phyloP scores from a whole-genome alignment of 2,329 filamentous ascomycete species.

The Aspergillus sp. region DNA sequence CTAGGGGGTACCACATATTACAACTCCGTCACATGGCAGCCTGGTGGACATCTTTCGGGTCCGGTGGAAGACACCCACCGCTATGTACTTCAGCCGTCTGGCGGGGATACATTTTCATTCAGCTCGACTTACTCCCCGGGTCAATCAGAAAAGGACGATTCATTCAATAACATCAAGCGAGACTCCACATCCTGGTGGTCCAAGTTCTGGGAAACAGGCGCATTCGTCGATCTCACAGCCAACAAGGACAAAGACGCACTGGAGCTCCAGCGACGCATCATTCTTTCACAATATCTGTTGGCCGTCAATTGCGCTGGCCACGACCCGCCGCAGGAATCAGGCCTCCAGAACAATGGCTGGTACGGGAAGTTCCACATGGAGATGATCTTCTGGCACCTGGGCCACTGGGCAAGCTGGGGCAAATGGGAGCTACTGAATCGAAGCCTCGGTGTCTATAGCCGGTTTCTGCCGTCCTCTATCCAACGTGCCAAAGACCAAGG shows the following conservation, averaged over 20 bases:
- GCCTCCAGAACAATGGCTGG: constrained; percentile 57
- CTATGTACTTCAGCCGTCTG: constrained; percentile 1
- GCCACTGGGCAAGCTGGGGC: constrained; percentile 42
- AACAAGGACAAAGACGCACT: constrained; percentile 42
- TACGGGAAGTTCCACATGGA: constrained; percentile 59
- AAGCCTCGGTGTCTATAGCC: constrained; percentile 36
- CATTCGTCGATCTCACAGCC: constrained; percentile 52
- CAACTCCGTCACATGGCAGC: not conserved
- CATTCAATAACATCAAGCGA: constrained; percentile 15
- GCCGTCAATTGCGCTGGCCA: constrained; percentile 46
- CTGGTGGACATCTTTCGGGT: not conserved
- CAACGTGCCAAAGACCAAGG: constrained; percentile 36
- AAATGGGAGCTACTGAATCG: constrained; percentile 2
- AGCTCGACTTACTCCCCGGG: not conserved
- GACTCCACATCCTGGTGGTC: constrained; percentile 44
- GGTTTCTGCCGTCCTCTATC: constrained; percentile 44
- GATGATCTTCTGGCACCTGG: constrained; percentile 55
- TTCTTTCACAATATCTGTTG: constrained; percentile 55
- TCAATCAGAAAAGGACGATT: not conserved
- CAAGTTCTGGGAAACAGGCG: constrained; percentile 51
- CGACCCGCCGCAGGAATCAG: constrained; percentile 31
- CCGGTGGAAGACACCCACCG: not conserved
- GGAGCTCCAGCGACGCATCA: constrained; percentile 53
- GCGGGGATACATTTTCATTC: not conserved
- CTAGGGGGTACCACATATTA: constrained; percentile 4